These are phyloP conservation scores for Xylariaceae sp. DNA, from an alignment of 2,329 filamentous ascomycete species.

Conservation along the genomic window DNA sequence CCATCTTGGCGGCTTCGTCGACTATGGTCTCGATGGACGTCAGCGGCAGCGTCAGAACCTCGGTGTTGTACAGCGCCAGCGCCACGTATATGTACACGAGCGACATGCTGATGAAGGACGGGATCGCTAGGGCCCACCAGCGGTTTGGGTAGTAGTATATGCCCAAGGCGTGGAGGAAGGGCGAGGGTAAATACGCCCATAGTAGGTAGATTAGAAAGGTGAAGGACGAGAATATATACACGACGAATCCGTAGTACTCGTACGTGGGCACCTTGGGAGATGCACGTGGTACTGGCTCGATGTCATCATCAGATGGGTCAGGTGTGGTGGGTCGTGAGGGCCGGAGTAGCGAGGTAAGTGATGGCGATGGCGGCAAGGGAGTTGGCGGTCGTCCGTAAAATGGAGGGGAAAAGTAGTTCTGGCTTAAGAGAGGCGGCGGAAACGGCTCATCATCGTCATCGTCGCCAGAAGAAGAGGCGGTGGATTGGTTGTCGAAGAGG, in stretches of 20 bases:
- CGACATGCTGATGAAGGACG: slow-evolving; percentile 82
- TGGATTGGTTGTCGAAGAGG: slow-evolving; percentile 31
- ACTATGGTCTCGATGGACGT: slow-evolving; percentile 82
- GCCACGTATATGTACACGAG: slow-evolving; percentile 93
- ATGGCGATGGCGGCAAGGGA: slow-evolving; percentile 86
- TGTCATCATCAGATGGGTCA: slow-evolving; percentile 84
- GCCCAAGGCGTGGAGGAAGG: slow-evolving; percentile 85
- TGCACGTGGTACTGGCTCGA: slow-evolving; percentile 72
- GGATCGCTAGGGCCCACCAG: slow-evolving; percentile 95
- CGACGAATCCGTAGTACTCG: slow-evolving; percentile 97
- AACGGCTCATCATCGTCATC: slow-evolving; percentile 31
- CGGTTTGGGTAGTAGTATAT: slow-evolving; percentile 96
- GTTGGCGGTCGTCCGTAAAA: slow-evolving; percentile 98
- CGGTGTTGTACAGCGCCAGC: slow-evolving; percentile 84
- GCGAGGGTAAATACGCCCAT: slow-evolving; percentile 89
- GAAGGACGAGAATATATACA: slow-evolving; percentile 84
- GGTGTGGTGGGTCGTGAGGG: slow-evolving; percentile 91
- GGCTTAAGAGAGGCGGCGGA: slow-evolving; percentile 44
- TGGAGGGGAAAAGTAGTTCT: slow-evolving; percentile 66
- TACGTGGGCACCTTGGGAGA: slow-evolving; percentile 96
- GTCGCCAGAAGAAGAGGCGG: slow-evolving; percentile 25
- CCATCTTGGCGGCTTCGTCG: slow-evolving; percentile 82
- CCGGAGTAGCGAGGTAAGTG: slow-evolving; percentile 83
- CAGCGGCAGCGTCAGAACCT: slow-evolving; percentile 79
- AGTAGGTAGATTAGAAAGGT: slow-evolving; percentile 69